These are phyloP conservation scores for Spencermartinsiella ligniputridi DNA, from an alignment of 1,139 yeast genomes.

Conservation along the genomic window DNA sequence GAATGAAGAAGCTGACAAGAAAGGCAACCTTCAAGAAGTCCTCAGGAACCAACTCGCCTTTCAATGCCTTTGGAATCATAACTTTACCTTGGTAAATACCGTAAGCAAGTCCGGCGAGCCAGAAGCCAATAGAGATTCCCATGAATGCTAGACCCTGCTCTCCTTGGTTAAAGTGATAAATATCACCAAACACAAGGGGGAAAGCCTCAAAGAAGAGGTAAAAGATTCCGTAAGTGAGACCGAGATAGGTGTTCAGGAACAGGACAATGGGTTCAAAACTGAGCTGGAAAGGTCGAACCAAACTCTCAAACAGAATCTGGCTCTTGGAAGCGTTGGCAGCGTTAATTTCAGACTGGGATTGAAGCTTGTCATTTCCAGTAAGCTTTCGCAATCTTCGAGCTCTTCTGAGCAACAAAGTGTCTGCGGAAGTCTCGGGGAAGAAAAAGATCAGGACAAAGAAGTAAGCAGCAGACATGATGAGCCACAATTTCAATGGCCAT, in stretches of 20 bases:
- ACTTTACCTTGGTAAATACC: slow-evolving; percentile 30
- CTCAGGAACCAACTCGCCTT: slow-evolving; percentile 53
- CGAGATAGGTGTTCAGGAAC: slow-evolving; percentile 58
- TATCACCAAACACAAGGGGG: slow-evolving; percentile 46
- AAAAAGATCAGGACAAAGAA: slow-evolving; percentile 43
- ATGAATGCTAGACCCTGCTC: slow-evolving; percentile 56
- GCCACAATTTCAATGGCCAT: slow-evolving; percentile 59
- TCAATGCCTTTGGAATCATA: slow-evolving; percentile 41
- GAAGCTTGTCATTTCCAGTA: slow-evolving; percentile 54
- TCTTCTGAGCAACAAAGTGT: slow-evolving; percentile 53
- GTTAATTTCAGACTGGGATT: slow-evolving; percentile 53
- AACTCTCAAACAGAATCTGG: slow-evolving; percentile 25
- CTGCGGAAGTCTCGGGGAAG: slow-evolving; percentile 58
- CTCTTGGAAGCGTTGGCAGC: slow-evolving; percentile 21
- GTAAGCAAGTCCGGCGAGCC: slow-evolving; percentile 8
- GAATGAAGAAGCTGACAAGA: slow-evolving; percentile 48
- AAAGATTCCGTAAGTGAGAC: slow-evolving; percentile 59
- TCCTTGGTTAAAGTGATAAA: slow-evolving; percentile 46
- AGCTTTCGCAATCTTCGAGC: slow-evolving; percentile 54
- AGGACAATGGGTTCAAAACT: slow-evolving; percentile 58
- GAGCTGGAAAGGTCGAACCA: slow-evolving; percentile 53
- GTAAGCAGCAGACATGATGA: slow-evolving; percentile 48
- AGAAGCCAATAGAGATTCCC: slow-evolving; percentile 48
- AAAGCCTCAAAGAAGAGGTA: slow-evolving; percentile 56
- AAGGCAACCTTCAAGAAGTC: slow-evolving; percentile 49